A percentile compares a stretch with the other conserved stretches of the same genome.
These are phyloP conservation scores for Aureoboletus auriporus DNA, from an alignment of 768 basidiomycete species.

Conservation along the genomic window DNA sequence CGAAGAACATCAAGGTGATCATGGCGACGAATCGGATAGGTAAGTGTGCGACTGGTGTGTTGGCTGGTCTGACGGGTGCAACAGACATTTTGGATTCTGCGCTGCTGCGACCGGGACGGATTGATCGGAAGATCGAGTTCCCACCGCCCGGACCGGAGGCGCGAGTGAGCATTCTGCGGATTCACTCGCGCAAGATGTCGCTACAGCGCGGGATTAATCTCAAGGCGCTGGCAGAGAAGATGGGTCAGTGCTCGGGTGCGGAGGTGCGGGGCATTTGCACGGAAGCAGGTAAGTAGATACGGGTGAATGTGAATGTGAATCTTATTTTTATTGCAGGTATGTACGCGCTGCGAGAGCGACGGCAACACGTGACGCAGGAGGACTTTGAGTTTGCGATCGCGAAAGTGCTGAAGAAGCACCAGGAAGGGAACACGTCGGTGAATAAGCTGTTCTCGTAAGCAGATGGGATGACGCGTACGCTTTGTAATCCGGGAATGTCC, in stretches of 20 bases:
- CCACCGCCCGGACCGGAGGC: conserved; percentile 97
- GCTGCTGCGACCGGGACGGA: conserved; percentile 88
- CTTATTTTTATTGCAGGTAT: conserved; percentile 54
- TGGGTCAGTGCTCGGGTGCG: conserved; percentile 98
- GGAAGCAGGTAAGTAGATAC: conserved; percentile 66
- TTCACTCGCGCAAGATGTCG: conserved; percentile 99
- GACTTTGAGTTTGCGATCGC: conserved; percentile 99
- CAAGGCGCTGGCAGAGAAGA: conserved; percentile 95
- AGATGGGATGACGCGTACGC: conserved; percentile 15
- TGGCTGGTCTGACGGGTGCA: conserved; percentile 3
- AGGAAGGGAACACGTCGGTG: conserved; percentile 89
- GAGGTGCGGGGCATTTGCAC: conserved; percentile 98
- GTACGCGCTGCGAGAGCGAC: conserved; percentile 93
- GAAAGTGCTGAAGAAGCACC: conserved; percentile 96
- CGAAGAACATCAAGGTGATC: conserved; percentile 83
- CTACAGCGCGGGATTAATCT: conserved; percentile 96
- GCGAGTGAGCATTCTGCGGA: conserved; percentile 93
- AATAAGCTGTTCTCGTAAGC: conserved; percentile 90
- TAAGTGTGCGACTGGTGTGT: conserved; percentile 15
- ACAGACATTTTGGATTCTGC: conserved; percentile 93
- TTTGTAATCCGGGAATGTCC: conserved; percentile 14
- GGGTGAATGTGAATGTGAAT: no score
- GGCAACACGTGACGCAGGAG: conserved; percentile 97
- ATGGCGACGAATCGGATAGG: conserved; percentile 99
- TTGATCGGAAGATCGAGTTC: conserved; percentile 97